Evolutionary conservation across 1,284 basidiomycete species (phyloP).

Genomic region (Athelia psychrophila): DNA sequence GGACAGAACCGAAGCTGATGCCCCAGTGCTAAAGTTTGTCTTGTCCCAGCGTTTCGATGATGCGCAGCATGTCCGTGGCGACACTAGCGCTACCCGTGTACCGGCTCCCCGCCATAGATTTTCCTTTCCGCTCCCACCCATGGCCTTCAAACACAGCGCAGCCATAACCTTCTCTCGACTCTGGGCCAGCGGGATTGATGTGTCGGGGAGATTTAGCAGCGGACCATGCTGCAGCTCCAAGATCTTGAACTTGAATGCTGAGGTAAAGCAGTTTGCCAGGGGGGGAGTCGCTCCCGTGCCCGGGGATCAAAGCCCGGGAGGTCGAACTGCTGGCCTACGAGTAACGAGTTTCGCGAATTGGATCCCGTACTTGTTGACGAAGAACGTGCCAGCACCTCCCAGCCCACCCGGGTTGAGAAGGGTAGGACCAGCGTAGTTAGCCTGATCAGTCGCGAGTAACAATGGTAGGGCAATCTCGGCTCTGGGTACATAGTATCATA

Average conservation of each 20-base stretch:
- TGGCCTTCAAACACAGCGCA: not conserved
- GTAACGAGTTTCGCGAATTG: not conserved
- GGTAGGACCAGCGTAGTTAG: not conserved
- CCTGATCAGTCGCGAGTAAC: not conserved
- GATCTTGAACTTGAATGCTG: not conserved
- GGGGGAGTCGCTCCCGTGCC: not conserved
- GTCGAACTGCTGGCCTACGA: not conserved
- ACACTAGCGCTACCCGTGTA: not conserved
- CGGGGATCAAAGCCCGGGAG: not conserved
- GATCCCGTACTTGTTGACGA: not conserved
- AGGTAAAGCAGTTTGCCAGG: not conserved
- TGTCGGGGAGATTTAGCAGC: not conserved
- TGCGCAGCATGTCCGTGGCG: not conserved
- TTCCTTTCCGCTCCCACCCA: not conserved
- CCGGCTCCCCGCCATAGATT: not conserved
- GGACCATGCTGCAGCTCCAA: not conserved
- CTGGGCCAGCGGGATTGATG: not conserved
- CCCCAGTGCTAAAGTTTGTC: not conserved
- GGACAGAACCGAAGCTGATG: not conserved
- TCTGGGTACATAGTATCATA: too few species aligned
- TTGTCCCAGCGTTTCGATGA: not conserved
- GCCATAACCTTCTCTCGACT: not conserved
- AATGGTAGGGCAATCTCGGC: not conserved
- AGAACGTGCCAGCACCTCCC: not conserved
- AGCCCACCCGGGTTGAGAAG: not conserved